phyloP scores from a whole-genome alignment of 495 filamentous ascomycete species.

The Xylaria grammica region DNA sequence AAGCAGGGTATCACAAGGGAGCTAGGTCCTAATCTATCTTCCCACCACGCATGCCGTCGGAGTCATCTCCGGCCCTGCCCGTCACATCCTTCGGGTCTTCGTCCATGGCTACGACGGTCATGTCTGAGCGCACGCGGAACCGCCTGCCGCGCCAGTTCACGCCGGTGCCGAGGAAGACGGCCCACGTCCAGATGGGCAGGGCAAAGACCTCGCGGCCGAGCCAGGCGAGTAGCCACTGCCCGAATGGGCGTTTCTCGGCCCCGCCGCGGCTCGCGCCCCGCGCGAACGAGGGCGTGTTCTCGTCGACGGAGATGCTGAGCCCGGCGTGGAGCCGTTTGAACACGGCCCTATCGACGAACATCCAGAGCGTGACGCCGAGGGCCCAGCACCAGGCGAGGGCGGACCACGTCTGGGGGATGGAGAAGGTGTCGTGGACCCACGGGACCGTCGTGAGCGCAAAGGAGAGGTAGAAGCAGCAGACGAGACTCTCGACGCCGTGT shows the following conservation, averaged over 20 bases:
- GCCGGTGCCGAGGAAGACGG: constrained; percentile 79
- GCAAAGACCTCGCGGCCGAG: constrained; percentile 81
- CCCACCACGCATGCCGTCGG: constrained; percentile 10
- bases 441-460: constrained; percentile 79
- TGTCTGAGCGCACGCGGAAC: constrained; percentile 85
- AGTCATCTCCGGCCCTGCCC: constrained; percentile 11
- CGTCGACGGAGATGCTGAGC: constrained; percentile 71
- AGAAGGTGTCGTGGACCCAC: constrained; percentile 58
- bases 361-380: constrained; percentile 71
- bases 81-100: constrained; percentile 9
- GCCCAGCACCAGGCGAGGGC: constrained; percentile 71
- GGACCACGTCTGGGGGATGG: constrained; percentile 69
- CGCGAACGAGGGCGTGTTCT: constrained; percentile 75
- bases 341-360: constrained; percentile 71
- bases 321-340: constrained; percentile 76
- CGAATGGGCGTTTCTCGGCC: constrained; percentile 59
- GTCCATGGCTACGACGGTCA: constrained; percentile 67
- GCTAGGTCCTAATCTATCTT: constrained; percentile 32
- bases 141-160: constrained; percentile 84
- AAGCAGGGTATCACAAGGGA: constrained; percentile 6
- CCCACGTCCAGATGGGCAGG: constrained; percentile 85
- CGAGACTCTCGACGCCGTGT: constrained; percentile 86
- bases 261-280: constrained; percentile 48
- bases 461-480: constrained; percentile 79
- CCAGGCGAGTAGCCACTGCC: constrained; percentile 83